A percentile compares a stretch with the other conserved stretches of the same genome.
These are phyloP conservation scores for Mucor plumbeus DNA, from an alignment of 371 early-diverging fungal species.

Conservation along the genomic window DNA sequence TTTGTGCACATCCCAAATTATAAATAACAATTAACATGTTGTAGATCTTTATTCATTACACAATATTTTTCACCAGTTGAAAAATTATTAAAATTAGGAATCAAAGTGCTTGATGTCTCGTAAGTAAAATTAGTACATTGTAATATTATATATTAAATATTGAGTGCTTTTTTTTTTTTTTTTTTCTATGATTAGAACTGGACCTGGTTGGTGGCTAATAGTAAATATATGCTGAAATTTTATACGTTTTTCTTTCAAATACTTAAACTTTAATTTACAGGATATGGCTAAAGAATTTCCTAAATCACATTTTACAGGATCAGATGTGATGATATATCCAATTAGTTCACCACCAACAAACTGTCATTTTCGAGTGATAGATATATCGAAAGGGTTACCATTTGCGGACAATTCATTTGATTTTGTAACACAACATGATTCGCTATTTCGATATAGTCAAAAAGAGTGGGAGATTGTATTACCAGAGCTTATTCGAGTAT, in stretches of 20 bases:
- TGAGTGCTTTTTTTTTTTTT: too few species aligned
- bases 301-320: conserved; percentile 47
- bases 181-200: conserved; percentile 24
- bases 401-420: conserved; percentile 37
- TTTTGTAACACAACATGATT: conserved; percentile 34
- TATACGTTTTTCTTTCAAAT: not conserved
- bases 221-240: conserved; percentile 8
- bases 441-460: conserved; percentile 27
- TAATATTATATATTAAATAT: not conserved
- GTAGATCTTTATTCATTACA: conserved; percentile 21
- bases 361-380: conserved; percentile 42
- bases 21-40: too few species aligned
- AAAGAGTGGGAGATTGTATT: conserved; percentile 31
- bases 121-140: conserved; percentile 10
- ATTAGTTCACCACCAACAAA: conserved; percentile 44
- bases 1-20: not conserved
- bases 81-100: conserved; percentile 27
- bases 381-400: conserved; percentile 36
- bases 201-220: conserved; percentile 46
- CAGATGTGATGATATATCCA: conserved; percentile 44
- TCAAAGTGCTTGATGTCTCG: conserved; percentile 35
- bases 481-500: conserved; percentile 29
- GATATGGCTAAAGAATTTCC: conserved; percentile 48
- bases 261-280: conserved; percentile 12
- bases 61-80: conserved; percentile 33